phyloP scores from a whole-genome alignment of 2,329 filamentous ascomycete genomes.

The Aspergillus novoparasiticus region DNA sequence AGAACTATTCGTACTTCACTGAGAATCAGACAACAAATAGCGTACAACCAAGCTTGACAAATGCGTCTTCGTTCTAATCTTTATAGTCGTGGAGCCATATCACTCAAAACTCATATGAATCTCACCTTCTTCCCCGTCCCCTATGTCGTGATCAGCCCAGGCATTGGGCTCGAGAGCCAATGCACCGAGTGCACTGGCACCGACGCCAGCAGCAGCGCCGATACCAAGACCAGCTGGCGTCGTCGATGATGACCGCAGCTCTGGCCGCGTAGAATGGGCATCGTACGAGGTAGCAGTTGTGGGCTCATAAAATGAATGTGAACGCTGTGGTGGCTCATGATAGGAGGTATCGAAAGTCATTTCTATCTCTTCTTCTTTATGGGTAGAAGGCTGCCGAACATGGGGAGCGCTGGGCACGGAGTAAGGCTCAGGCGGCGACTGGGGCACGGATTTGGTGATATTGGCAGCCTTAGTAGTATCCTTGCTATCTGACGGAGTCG shows the following conservation, averaged over 20 bases:
- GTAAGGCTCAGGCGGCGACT: slow-evolving; percentile 22
- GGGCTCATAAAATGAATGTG: slow-evolving; percentile 21
- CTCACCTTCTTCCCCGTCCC: slow-evolving; percentile 72
- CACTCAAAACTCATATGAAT: slow-evolving; percentile 82
- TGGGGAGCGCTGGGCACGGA: slow-evolving; percentile 15
- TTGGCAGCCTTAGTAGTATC: slow-evolving; percentile 38
- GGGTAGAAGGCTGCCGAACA: slow-evolving; percentile 13
- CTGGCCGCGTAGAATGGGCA: slow-evolving; percentile 25
- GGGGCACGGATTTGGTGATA: slow-evolving; percentile 14
- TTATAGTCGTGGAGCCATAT: slow-evolving; percentile 25
- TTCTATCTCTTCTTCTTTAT: slow-evolving; percentile 49
- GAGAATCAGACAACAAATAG: slow-evolving; percentile 2
- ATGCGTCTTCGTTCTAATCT: slow-evolving; percentile 6
- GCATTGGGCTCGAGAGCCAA: slow-evolving; percentile 57
- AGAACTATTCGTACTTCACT: neutral
- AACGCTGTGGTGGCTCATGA: slow-evolving; percentile 40
- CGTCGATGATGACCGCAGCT: slow-evolving; percentile 35
- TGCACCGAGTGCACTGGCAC: slow-evolving; percentile 28
- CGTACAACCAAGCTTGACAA: slow-evolving; percentile 9
- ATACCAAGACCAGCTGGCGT: slow-evolving; percentile 32
- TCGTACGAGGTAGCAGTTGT: slow-evolving; percentile 11
- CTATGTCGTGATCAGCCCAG: slow-evolving; percentile 71
- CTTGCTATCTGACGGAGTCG: slow-evolving; percentile 34
- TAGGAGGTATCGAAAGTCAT: slow-evolving; percentile 74
- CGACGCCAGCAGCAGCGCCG: slow-evolving; percentile 22